These are phyloP conservation scores for Hydnomerulius pinastri DNA, from an alignment of 768 basidiomycete species.

Conservation along the genomic window DNA sequence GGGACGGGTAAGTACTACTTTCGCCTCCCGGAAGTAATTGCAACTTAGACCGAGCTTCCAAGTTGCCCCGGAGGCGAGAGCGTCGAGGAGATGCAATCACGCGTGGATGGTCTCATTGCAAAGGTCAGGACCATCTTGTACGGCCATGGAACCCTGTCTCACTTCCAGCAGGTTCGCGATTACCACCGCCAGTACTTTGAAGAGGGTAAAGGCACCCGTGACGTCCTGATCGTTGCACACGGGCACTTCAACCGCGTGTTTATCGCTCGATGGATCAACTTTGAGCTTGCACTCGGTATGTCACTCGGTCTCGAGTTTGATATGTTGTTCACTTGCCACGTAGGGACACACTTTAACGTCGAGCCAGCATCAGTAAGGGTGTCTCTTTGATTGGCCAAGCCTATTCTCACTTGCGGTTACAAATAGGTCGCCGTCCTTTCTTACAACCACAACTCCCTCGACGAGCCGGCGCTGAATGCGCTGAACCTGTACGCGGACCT, in stretches of 20 bases:
- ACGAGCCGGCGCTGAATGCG: conserved; percentile 76
- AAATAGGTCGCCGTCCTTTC: conserved; percentile 72
- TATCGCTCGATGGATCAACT: conserved; percentile 80
- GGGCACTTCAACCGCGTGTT: conserved; percentile 78
- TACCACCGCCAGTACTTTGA: conserved; percentile 73
- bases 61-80: conserved; percentile 92
- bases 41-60: conserved; percentile 10
- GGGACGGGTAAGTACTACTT: conserved; percentile 59
- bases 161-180: conserved; percentile 57
- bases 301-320: not conserved
- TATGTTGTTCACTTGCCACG: conserved; percentile 8
- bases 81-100: conserved; percentile 70
- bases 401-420: conserved; percentile 7
- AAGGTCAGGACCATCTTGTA: conserved; percentile 47
- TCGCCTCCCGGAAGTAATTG: not conserved
- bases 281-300: conserved; percentile 61
- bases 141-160: conserved; percentile 3
- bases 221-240: conserved; percentile 89
- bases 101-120: conserved; percentile 76
- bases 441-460: conserved; percentile 80
- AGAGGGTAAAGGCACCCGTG: conserved; percentile 63
- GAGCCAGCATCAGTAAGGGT: conserved; percentile 74
- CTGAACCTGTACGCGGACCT: conserved; percentile 65
- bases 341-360: conserved; percentile 81
- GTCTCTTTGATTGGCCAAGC: conserved; percentile 2